Evolutionary conservation across 2,329 filamentous ascomycete genomes (phyloP).

Genomic region (Xylaria sp.): DNA sequence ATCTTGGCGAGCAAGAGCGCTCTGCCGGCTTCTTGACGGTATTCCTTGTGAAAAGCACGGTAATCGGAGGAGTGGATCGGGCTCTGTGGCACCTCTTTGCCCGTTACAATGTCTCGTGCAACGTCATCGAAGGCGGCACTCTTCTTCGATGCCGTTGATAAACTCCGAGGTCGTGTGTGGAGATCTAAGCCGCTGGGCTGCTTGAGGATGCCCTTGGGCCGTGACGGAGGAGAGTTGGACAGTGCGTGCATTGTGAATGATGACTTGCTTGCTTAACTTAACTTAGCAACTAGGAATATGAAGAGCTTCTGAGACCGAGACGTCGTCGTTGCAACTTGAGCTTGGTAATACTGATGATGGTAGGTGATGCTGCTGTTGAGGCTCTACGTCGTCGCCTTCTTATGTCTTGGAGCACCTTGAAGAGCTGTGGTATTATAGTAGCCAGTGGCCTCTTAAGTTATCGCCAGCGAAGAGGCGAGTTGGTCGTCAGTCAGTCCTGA

Average conservation of each 20-base stretch:
- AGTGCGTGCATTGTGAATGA: conserved; percentile 22
- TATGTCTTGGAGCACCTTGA: not conserved
- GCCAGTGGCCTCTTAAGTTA: not conserved
- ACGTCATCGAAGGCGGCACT: conserved; percentile 31
- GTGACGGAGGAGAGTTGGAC: conserved; percentile 22
- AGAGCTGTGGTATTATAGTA: conserved; percentile 14
- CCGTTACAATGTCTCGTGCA: conserved; percentile 33
- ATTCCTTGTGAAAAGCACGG: conserved; percentile 32
- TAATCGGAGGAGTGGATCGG: conserved; percentile 29
- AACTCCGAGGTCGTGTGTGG: conserved; percentile 25
- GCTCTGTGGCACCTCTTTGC: conserved; percentile 30
- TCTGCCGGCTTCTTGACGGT: conserved; percentile 31
- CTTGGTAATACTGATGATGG: too few relatives aligned
- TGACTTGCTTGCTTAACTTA: conserved; percentile 12
- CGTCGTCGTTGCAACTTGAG: not conserved
- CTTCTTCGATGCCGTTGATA: conserved; percentile 30
- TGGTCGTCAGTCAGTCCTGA: conserved; percentile 4
- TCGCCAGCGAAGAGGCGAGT: conserved; percentile 6
- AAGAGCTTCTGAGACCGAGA: not conserved
- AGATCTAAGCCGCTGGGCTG: conserved; percentile 29
- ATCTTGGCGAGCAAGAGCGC: conserved; percentile 31
- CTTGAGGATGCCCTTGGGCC: conserved; percentile 34
- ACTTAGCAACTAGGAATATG: not conserved
- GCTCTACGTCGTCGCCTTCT: not conserved
- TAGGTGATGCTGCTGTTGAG: too few relatives aligned